Evolutionary conservation across 257 asterid genomes (phyloP), one percentile per base, ranked within the genome.

Genomic region (Rubia yunnanensis): DNA sequence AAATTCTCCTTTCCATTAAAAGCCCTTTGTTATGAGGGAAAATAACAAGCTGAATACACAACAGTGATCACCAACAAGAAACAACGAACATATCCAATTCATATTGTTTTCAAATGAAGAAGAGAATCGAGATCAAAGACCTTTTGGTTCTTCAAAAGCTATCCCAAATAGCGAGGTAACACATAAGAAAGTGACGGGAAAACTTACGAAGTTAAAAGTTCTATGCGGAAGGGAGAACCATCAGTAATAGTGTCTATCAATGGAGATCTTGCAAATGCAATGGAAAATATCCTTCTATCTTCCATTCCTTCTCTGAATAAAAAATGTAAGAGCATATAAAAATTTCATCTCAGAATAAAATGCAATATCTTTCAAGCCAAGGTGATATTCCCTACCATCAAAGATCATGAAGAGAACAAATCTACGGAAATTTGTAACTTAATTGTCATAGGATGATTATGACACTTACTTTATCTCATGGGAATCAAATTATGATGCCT

Each of bases 131-230:
- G 26, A 5, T 31, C 39, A 49, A 0, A 17, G 7, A 23, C 23
- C 26, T 28, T 11, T 64, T 64, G 9, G 23, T 35, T 30, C 10
- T 54, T 24, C 31, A 36, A 23, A 54, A 67, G 53, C 59, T 17
- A 14, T 55, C 32, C 10, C 30, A 27, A 38, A 32, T 24, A 22
- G 52, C 62, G 53, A 34, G 18, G 22, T 39, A 58, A 49, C 46
- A 31, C 26, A 30, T 50, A 30, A 63, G 10, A 46, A 11, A n/a
- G 41, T 11, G 48, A 66, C 59, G 69, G 13, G 13, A 59, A 75
- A 54, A 73, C 96, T 85, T 70, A 88, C 98, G 91, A 91, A 57
- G 89, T 84, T 15, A 60, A n/a, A n/a, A n/a, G n/a, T n/a, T n/a
- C n/a, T n/a, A n/a, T n/a, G n/a, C n/a, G n/a, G n/a, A n/a, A n/a